Evolutionary conservation across 106 monocot genomes (phyloP), one percentile per base, ranked within the genome.

Genomic region (Acorus gramineus): DNA sequence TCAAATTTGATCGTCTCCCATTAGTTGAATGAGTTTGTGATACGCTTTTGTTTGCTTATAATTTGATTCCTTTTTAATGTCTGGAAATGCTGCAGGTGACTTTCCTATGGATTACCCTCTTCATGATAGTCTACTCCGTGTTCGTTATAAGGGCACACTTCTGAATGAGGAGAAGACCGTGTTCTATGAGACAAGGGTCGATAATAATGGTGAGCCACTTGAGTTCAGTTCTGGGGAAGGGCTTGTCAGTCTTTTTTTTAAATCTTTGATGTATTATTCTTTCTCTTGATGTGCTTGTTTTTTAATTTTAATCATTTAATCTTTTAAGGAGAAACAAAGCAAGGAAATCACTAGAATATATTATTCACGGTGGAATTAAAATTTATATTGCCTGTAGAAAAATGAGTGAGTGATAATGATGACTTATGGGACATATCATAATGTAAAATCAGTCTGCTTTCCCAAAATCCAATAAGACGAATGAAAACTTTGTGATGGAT

Each of bases 21-120:
- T 28, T 28, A 28, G 28, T 28, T 28, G 28, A 28, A 28, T 28
- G 28, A 28, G 28, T 28, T 28, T 28, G 28, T 28, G 28, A 28
- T 28, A 28, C 28, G 28, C 28, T 28, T 28, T 28, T 28, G 28
- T 28, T 28, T 28, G 28, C 1, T 28, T 28, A 28, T 28, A 28
- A 28, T 28, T 0, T 4, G 28, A 11, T 57, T n/a, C 28, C 5
- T 57, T 12, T 57, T 57, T 57, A 7, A 43, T 43, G 50, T 57
- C 4, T 69, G 47, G 62, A 12, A 60, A 60, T 61, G 4, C n/a
- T 68, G 72, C 63, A 98, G 96, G 96, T 69, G 96, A 98, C 42
- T 98, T 98, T 72, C 96, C 96, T 12, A 92, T 98, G 91, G 88
- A 98, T 73, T 98, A 91, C 47, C 96, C 96, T 54, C 87, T 98